phyloP scores from a whole-genome alignment of 139 green algal genomes.

The Deuterostichococcus epilithicus region DNA sequence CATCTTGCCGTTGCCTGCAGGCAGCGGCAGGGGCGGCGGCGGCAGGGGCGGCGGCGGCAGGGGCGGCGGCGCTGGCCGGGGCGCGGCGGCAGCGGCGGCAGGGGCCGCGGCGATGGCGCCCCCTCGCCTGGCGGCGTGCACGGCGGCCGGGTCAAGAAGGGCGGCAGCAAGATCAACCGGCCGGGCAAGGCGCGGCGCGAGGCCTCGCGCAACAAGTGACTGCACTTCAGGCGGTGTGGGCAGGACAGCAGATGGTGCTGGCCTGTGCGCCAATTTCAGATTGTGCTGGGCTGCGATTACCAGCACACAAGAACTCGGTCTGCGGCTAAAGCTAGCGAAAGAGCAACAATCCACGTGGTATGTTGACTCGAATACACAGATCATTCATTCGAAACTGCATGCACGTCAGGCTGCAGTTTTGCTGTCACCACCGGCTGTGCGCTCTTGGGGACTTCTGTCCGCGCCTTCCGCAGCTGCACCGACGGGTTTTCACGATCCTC shows the following conservation, averaged over 20 bases:
- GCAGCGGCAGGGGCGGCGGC: not conserved
- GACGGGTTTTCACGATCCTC: not conserved
- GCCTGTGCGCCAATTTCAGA: too few relatives aligned
- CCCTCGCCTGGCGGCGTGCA: constrained; percentile 21
- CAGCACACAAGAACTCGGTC: too few relatives aligned
- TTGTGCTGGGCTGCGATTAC: too few relatives aligned
- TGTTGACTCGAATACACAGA: too few relatives aligned
- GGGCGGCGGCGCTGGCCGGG: not conserved
- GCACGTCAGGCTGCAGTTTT: too few relatives aligned
- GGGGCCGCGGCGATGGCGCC: constrained; percentile 6
- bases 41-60: not conserved
- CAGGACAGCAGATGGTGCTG: too few relatives aligned
- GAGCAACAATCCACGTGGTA: too few relatives aligned
- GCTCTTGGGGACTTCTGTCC: too few relatives aligned
- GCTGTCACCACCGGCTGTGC: too few relatives aligned
- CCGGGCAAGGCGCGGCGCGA: constrained; percentile 53
- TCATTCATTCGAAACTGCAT: too few relatives aligned
- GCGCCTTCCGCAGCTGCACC: not conserved
- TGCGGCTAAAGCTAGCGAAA: too few relatives aligned
- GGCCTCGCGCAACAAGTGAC: constrained; percentile 8
- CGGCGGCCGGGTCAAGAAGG: constrained; percentile 13
- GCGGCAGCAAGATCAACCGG: constrained; percentile 26
- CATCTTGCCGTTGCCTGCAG: not conserved
- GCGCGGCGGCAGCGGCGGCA: not conserved
- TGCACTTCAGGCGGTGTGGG: too few relatives aligned